Evolutionary conservation across 306 rosid species (phyloP), one percentile per base, ranked within the genome.

Genomic region (Arachis stenosperma): DNA sequence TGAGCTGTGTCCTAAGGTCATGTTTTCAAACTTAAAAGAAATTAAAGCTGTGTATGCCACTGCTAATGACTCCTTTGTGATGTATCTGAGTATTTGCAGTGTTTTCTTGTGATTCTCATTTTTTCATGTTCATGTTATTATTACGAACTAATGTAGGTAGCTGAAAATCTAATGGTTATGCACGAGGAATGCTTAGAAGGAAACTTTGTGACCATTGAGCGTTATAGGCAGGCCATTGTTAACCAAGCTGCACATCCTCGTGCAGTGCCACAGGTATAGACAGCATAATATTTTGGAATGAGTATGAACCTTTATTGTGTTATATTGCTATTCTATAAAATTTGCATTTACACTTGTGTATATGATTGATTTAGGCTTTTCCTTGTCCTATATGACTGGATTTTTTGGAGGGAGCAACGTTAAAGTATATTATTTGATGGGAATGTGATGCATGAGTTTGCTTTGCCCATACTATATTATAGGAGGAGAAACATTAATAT

Each of bases 121-220:
- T 22, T 22, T 51, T 69, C n/a, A n/a, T 64, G 5, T 69, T 41
- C 37, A 39, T 46, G 27, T 22, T 22, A 44, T 48, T 61, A 57
- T 50, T 50, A 5, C 22, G 44, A 3, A 7, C 14, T 48, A 3
- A 11, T 48, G 4, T 65, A 90, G 92, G 85, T 92, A 64, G 92
- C 97, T 22, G 27, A 22, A 22, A 22, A 22, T 22, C 27, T 22
- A 22, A 22, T 22, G 27, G 27, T 22, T 22, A 22, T 22, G 27
- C 27, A 22, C 27, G 27, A 22, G 27, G 27, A 22, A 22, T 22
- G 27, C 27, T 22, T 43, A 58, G 81, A 81, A 3, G 80, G 88
- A 59, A 81, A 89, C 67, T 86, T 75, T 67, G 77, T 66, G 36
- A 81, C 86, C 27, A 61, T 92, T 9, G 91, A 83, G 54, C 67